Evolutionary conservation across 163 green algal genomes (phyloP).

Genomic region (Chlamydomonas reinhardtii): DNA sequence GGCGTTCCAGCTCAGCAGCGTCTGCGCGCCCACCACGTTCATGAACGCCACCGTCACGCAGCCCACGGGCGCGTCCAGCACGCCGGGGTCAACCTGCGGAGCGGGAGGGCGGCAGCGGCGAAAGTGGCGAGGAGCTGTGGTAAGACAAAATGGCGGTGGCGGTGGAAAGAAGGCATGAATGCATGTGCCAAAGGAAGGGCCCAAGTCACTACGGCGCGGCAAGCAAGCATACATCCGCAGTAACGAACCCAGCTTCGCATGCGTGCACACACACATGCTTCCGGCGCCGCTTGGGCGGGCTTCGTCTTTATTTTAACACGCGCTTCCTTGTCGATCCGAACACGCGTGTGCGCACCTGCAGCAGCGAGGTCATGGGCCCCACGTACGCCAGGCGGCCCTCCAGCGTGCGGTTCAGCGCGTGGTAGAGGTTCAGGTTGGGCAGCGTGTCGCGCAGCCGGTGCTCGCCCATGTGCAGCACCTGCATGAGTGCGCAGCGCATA

Average conservation of each 20-base stretch:
- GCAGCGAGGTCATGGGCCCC: slow-evolving; percentile 36
- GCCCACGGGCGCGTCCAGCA: slow-evolving; percentile 55
- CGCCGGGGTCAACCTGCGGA: slow-evolving; percentile 40
- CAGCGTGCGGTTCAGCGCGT: slow-evolving; percentile 56
- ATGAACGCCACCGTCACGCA: slow-evolving; percentile 59
- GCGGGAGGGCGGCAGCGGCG: no score
- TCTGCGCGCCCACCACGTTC: slow-evolving; percentile 59
- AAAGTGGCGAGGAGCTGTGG: no score
- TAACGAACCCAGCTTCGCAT: no score
- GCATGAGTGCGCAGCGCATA: neutral
- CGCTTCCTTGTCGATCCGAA: no score
- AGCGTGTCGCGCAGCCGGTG: slow-evolving; percentile 39
- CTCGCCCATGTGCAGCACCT: slow-evolving; percentile 61
- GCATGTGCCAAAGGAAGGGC: no score
- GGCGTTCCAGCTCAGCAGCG: slow-evolving; percentile 59
- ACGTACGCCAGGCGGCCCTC: slow-evolving; percentile 55
- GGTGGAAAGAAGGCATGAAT: no score
- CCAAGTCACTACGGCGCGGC: no score
- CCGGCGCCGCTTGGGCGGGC: no score
- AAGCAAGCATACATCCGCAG: no score
- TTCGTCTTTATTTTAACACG: no score
- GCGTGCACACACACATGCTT: no score
- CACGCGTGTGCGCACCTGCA: slow-evolving; percentile 11
- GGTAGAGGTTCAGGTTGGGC: slow-evolving; percentile 55
- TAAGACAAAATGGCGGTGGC: no score